A percentile compares a stretch with the other conserved stretches of the same genome.
phyloP scores from a whole-genome alignment of 2,329 filamentous ascomycete species.

The Chaetomium sp. region DNA sequence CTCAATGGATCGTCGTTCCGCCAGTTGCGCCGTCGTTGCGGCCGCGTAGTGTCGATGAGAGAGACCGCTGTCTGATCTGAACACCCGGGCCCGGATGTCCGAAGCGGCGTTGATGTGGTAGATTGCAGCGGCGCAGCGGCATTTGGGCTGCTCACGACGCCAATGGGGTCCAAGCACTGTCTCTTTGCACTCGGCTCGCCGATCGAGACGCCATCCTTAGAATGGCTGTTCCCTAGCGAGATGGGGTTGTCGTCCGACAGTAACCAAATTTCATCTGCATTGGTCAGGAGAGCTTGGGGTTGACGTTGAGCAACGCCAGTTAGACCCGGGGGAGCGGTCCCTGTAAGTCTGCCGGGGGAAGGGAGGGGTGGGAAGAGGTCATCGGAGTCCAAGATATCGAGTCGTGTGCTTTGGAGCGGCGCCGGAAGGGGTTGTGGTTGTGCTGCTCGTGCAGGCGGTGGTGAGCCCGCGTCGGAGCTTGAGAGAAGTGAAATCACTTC shows the following conservation, averaged over 20 bases:
- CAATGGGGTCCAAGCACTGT: neutral
- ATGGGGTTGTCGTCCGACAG: slow-evolving; percentile 3
- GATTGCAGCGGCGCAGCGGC: neutral
- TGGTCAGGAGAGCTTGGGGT: neutral
- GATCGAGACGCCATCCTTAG: neutral
- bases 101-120: neutral
- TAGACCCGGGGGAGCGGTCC: too few relatives aligned
- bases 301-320: too few relatives aligned
- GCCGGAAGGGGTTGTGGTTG: neutral
- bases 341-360: neutral
- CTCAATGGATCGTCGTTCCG: slow-evolving; percentile 7
- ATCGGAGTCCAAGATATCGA: neutral
- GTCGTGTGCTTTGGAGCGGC: neutral
- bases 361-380: neutral
- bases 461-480: slow-evolving; percentile 9
- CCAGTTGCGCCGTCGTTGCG: neutral
- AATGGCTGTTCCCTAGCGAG: neutral
- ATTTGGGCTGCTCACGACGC: neutral
- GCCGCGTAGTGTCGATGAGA: neutral
- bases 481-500: slow-evolving; percentile 20
- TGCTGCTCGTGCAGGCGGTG: neutral
- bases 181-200: neutral
- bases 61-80: neutral
- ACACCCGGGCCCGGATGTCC: neutral
- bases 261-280: neutral